Evolutionary conservation across 169 alveolate species (phyloP), one percentile per base, ranked within the genome.

Genomic region (Plasmodium chabaudi): DNA sequence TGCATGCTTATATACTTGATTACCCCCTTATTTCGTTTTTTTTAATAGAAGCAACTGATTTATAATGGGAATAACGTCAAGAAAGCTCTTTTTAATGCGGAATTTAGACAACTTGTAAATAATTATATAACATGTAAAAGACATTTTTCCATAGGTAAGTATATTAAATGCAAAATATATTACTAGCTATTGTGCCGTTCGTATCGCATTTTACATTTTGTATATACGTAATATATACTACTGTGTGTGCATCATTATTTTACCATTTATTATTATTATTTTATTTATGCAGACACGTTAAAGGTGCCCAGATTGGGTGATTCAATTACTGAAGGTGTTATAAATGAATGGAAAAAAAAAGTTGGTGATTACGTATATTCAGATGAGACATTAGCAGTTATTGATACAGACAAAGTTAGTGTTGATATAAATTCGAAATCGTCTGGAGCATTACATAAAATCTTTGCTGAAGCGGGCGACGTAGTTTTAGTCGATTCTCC

Each of bases 361-460:
- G 91, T 95, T 53, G 99, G 99, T 59, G 98, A 97, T 64, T 95
- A 84, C 88, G 98, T 97, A 21, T 88, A 82, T 67, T 92, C 93
- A 64, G 99, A 97, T 86, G 99, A 96, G 72, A 93, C 97, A 25
- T 92, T 98, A 23, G 98, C 98, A 61, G 95, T 97, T 53, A 96
- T 98, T 27, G 99, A 98, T 87, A 97, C 99, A 10, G 99, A 98
- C 93, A 98, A 98, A 93, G 98, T 97, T 19, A 95, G 97, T 17
- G 98, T 97, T 13, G 99, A 97, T 65, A 96, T 98, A 44, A 95
- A 96, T 92, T 87, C 98, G 13, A 95, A 98, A 19, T 87, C 90
- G 17, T 75, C 96, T 17, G 90, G 90, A 61, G 69, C 39, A 12
- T n/a, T 77, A 59, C 25, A 46, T n/a, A 84, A 64, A 34, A 56